Percentiles rank a stretch among this genome's conserved stretches.
Conservation (phyloP, 768 basidiomycete species). For the Cystobasidiopsis lactophilus region DNA sequence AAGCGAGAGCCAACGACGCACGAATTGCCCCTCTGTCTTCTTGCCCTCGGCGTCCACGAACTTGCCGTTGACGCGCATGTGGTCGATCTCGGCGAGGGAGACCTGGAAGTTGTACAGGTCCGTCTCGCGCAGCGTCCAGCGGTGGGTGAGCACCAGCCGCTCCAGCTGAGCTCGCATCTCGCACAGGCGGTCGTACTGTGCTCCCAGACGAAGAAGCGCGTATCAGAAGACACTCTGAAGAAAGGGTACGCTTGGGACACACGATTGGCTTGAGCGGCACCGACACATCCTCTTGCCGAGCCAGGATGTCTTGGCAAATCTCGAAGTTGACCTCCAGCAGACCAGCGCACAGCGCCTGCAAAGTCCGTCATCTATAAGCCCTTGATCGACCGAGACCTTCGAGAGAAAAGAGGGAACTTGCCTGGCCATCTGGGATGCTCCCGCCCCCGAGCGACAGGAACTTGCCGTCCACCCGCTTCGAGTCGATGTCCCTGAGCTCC, state of each 20-base stretch:
- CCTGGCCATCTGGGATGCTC: slow-evolving; percentile 37
- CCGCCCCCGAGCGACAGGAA: slow-evolving; percentile 33
- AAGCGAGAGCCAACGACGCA: neutral
- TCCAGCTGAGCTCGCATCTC: slow-evolving; percentile 75
- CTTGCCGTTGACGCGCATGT: slow-evolving; percentile 90
- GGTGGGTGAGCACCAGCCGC: slow-evolving; percentile 73
- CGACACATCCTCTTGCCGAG: slow-evolving; percentile 38
- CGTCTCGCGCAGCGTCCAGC: slow-evolving; percentile 81
- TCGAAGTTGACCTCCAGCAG: slow-evolving; percentile 93
- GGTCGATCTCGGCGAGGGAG: slow-evolving; percentile 84
- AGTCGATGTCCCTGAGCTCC: slow-evolving; percentile 79
- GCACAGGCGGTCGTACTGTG: slow-evolving; percentile 52
- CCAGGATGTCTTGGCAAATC: slow-evolving; percentile 81
- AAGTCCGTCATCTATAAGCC: slow-evolving; percentile 28
- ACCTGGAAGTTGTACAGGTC: slow-evolving; percentile 84
- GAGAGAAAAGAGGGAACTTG: too few species aligned
- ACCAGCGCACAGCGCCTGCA: slow-evolving; percentile 69
- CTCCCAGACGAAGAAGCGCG: neutral
- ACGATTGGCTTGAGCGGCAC: slow-evolving; percentile 19
- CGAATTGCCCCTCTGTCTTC: slow-evolving; percentile 73
- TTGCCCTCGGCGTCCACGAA: slow-evolving; percentile 88
- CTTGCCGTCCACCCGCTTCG: slow-evolving; percentile 73
- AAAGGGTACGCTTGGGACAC: neutral
- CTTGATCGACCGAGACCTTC: slow-evolving; percentile 19
- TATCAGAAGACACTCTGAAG: neutral